Evolutionary conservation across 1,284 basidiomycete species (phyloP).

Genomic region (Fistulinella cinereoalba): DNA sequence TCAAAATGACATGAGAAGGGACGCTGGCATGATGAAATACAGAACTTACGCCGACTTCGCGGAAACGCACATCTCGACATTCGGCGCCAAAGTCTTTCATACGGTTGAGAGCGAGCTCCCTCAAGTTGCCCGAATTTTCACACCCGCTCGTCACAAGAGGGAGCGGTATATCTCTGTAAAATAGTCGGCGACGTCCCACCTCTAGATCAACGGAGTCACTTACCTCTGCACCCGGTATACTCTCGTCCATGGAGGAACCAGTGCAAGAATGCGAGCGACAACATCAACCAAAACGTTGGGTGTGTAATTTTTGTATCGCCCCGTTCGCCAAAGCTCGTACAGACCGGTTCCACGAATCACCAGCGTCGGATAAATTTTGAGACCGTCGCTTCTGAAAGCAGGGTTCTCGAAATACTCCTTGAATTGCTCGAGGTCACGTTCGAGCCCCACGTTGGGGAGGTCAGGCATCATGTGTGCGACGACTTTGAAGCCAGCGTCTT

Average conservation of each 20-base stretch:
- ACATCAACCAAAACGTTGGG: conserved; percentile 98
- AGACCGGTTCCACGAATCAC: conserved; percentile 98
- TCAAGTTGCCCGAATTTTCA: conserved; percentile 95
- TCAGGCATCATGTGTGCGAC: conserved; percentile 99
- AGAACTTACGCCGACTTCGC: conserved; percentile 89
- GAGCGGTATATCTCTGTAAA: conserved; percentile 85
- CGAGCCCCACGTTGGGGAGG: conserved; percentile 95
- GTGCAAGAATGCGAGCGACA: conserved; percentile 91
- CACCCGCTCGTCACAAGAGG: conserved; percentile 95
- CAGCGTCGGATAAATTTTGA: conserved; percentile 98
- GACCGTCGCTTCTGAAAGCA: conserved; percentile 92
- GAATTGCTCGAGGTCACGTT: conserved; percentile 98
- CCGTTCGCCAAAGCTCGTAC: conserved; percentile 96
- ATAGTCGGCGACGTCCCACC: conserved; percentile 1
- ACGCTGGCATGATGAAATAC: background rate
- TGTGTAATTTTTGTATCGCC: conserved; percentile 98
- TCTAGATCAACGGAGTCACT: conserved; percentile 3
- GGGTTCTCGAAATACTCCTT: conserved; percentile 99
- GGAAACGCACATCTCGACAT: conserved; percentile 95
- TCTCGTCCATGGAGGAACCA: conserved; percentile 98
- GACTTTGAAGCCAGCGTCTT: conserved; percentile 99
- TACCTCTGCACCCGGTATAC: conserved; percentile 97
- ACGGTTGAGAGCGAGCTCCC: conserved; percentile 92
- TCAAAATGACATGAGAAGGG: conserved; percentile 31
- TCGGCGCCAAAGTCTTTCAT: conserved; percentile 99